Base-by-base conservation (phyloP, 2,329 filamentous ascomycete species). In the Paracoccidioides lutzii region DNA sequence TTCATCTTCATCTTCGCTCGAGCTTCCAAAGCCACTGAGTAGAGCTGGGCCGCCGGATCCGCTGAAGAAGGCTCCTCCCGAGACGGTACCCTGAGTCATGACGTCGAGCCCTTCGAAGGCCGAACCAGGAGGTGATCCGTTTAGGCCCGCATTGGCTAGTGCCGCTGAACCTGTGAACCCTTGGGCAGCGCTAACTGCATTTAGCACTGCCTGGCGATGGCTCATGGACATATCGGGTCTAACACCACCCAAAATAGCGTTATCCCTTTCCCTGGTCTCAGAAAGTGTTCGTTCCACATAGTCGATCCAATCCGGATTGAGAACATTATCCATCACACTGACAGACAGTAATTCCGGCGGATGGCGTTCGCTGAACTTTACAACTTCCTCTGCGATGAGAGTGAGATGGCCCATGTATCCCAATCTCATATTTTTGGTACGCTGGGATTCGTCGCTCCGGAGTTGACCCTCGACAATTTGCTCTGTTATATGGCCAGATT, bases 341-440 rank as follows among this genome's bases (percentile, higher is more conserved):
- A 88, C 85, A 0, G 90, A 93, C 8, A 97, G 78, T 22, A 91
- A 76, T 71, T 97, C 90, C 0, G 90, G 87, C 3, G 91, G 87
- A 69, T 96, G 88, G 55, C 93, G 83, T 71, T 96, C 93, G 40
- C 90, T 95, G 67, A 98, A 97, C 72, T 97, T 98, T 67, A 97
- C 90, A 15, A 98, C 93, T 71, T 98, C 93, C 71, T 98, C 93
- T 35, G 93, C 91, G 58, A 98, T 96, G 33, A 98, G 80, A 0
- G 93, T 98, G 52, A 98, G 77, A 70, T 98, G 93, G 3, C 93
- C 93, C 90, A 98, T 98, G 73, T 97, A 98, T 43, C 93, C 93
- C 69, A 97, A 84, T 51, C 93, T 85, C 71, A 95, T 96, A 69
- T 88, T 90, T 60, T 82, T 88, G 66, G 86, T 82, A 57, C 80